A percentile compares a stretch with the other conserved stretches of the same genome.
Evolutionary conservation across 139 green algal genomes (phyloP).

Genomic region (Micromonas pusilla): DNA sequence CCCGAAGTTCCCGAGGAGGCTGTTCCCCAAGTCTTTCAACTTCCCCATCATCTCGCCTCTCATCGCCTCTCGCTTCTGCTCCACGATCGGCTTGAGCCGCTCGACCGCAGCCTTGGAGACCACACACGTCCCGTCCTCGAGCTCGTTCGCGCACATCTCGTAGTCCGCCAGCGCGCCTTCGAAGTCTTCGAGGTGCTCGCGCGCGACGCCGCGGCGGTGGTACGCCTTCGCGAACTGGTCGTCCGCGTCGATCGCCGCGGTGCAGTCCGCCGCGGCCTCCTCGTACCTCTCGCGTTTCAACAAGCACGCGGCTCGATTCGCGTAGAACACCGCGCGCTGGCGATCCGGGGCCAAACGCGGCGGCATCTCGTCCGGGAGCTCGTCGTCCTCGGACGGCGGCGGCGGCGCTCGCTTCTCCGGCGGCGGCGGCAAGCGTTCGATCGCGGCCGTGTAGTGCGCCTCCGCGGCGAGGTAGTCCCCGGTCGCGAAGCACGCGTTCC

Average conservation of each 20-base stretch:
- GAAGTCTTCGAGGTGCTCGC: constrained; percentile 71
- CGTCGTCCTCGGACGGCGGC: background rate
- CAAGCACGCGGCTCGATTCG: constrained; percentile 63
- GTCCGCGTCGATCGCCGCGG: constrained; percentile 35
- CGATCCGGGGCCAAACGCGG: background rate
- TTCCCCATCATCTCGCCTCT: constrained; percentile 89
- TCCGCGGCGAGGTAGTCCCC: background rate
- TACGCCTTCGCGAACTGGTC: constrained; percentile 67
- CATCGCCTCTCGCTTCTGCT: constrained; percentile 79
- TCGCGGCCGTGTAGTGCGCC: background rate
- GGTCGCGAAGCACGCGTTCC: constrained; percentile 6
- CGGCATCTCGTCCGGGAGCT: background rate
- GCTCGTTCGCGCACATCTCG: background rate
- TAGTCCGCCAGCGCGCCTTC: constrained; percentile 54
- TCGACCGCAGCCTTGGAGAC: constrained; percentile 41
- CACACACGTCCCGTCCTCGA: constrained; percentile 12
- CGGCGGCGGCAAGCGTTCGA: background rate
- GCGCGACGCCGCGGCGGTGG: constrained; percentile 58
- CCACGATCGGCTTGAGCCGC: constrained; percentile 65
- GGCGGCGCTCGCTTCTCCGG: no score
- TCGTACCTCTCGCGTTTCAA: constrained; percentile 49
- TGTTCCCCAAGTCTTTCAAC: constrained; percentile 94
- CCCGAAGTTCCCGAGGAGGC: constrained; percentile 91
- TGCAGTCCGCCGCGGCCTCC: constrained; percentile 37
- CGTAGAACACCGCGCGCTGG: background rate